Conservation (phyloP, 2,329 filamentous ascomycete genomes). For the Zasmidium angulare region DNA sequence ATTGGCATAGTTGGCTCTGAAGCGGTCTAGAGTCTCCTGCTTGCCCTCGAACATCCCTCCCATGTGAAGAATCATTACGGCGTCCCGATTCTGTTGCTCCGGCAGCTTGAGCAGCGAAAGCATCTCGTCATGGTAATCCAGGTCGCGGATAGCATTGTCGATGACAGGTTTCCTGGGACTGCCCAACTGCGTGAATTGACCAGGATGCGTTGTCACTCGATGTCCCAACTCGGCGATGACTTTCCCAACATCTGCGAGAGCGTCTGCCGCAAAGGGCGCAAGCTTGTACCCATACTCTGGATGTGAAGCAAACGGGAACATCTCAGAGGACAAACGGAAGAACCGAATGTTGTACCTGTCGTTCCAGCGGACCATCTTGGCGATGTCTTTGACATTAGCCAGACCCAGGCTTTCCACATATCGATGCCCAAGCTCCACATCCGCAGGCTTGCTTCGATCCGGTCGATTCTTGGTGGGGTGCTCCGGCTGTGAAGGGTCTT, state of each 20-base stretch:
- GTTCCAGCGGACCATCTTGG: constrained; percentile 89
- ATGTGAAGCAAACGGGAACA: constrained; percentile 96
- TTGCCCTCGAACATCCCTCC: constrained; percentile 90
- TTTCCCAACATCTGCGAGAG: constrained; percentile 71
- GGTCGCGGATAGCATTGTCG: constrained; percentile 71
- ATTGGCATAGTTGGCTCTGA: constrained; percentile 69
- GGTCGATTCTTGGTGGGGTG: constrained; percentile 85
- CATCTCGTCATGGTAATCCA: constrained; percentile 87
- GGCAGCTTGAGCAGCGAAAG: constrained; percentile 74
- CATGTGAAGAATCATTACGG: constrained; percentile 93
- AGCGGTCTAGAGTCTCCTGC: constrained; percentile 71
- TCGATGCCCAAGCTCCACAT: constrained; percentile 64
- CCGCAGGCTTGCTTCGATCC: constrained; percentile 68
- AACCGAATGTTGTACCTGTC: constrained; percentile 89
- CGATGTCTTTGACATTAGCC: constrained; percentile 78
- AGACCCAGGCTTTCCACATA: constrained; percentile 78
- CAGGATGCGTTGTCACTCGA: constrained; percentile 84
- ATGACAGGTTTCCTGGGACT: constrained; percentile 79
- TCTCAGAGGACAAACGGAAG: constrained; percentile 87
- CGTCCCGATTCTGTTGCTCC: constrained; percentile 75
- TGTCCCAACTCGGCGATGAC: constrained; percentile 78
- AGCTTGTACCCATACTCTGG: constrained; percentile 82
- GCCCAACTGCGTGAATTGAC: constrained; percentile 88
- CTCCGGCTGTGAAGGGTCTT: constrained; percentile 71
- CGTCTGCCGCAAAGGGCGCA: constrained; percentile 76